These are phyloP conservation scores for Hericium alpestre DNA, from an alignment of 768 basidiomycete species.

Conservation along the genomic window DNA sequence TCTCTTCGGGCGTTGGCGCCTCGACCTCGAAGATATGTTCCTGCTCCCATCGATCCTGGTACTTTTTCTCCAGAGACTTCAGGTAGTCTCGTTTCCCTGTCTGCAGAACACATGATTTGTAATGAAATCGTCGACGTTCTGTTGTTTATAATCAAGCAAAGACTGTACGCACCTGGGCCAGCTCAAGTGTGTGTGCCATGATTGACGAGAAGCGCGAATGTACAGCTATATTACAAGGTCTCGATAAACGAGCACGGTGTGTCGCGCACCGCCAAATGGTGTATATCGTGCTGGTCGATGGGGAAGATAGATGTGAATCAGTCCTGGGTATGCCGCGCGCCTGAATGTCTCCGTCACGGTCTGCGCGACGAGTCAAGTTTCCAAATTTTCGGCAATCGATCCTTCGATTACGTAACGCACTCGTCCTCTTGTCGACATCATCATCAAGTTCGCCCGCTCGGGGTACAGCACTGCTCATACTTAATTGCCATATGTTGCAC, in stretches of 20 bases:
- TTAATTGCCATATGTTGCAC: too few relatives aligned
- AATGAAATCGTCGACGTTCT: neutral
- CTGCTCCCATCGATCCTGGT: slow-evolving; percentile 72
- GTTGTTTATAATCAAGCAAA: neutral
- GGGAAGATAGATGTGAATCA: neutral
- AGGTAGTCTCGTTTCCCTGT: slow-evolving; percentile 90
- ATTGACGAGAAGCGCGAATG: slow-evolving; percentile 2
- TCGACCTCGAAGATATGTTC: slow-evolving; percentile 77
- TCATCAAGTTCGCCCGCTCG: too few relatives aligned
- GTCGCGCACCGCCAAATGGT: slow-evolving; percentile 7
- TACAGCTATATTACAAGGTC: slow-evolving; percentile 15
- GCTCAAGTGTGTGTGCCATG: slow-evolving; percentile 20
- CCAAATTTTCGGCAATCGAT: neutral
- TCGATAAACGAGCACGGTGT: slow-evolving; percentile 7
- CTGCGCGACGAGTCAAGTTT: neutral
- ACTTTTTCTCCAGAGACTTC: slow-evolving; percentile 70
- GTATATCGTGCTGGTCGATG: slow-evolving; percentile 5
- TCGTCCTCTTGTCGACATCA: neutral
- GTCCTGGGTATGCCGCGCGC: neutral
- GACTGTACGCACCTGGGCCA: slow-evolving; percentile 20
- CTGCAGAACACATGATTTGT: slow-evolving; percentile 28
- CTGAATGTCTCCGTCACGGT: neutral
- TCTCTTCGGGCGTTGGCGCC: slow-evolving; percentile 62
- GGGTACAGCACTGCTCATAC: too few relatives aligned
- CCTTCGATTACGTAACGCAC: neutral